Conservation (phyloP, 495 filamentous ascomycete genomes). For the Viridothelium virens region DNA sequence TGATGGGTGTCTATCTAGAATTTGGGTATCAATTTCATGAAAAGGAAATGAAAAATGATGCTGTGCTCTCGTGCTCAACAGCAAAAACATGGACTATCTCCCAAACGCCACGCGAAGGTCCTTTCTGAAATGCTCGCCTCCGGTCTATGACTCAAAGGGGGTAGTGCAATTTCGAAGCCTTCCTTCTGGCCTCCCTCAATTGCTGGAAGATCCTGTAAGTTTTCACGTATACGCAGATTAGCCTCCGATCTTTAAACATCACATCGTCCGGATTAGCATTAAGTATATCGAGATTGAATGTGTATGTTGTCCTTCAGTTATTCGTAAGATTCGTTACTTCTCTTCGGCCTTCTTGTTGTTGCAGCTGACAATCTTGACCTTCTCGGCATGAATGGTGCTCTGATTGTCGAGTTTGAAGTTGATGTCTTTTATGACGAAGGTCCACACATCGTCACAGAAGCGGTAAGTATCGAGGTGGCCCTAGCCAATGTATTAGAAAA, state of each 20-base stretch:
- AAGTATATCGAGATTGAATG: too few species aligned
- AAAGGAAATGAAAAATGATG: not conserved
- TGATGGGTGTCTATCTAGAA: not conserved
- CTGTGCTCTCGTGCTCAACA: not conserved
- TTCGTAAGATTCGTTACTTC: not conserved
- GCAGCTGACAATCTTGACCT: slow-evolving; percentile 96
- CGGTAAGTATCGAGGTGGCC: slow-evolving; percentile 98
- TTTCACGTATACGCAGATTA: too few species aligned
- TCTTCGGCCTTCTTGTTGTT: slow-evolving; percentile 12
- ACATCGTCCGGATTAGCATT: too few species aligned
- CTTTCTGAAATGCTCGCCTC: not conserved
- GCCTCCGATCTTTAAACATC: too few species aligned
- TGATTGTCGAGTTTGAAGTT: slow-evolving; percentile 92
- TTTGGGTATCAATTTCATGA: not conserved
- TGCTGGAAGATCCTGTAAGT: too few species aligned
- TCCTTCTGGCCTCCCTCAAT: too few species aligned
- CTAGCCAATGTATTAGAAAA: slow-evolving; percentile 40
- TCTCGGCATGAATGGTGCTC: slow-evolving; percentile 39
- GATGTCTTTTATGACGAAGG: slow-evolving; percentile 96
- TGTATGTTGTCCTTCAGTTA: not conserved
- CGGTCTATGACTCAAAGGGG: not conserved
- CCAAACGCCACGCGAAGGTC: not conserved
- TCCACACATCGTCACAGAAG: slow-evolving; percentile 99
- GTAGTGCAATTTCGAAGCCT: not conserved
- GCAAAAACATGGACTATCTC: not conserved